These are phyloP conservation scores for Thinopyrum elongatum DNA, from an alignment of 176 grass and related monocot genomes.

Conservation along the genomic window DNA sequence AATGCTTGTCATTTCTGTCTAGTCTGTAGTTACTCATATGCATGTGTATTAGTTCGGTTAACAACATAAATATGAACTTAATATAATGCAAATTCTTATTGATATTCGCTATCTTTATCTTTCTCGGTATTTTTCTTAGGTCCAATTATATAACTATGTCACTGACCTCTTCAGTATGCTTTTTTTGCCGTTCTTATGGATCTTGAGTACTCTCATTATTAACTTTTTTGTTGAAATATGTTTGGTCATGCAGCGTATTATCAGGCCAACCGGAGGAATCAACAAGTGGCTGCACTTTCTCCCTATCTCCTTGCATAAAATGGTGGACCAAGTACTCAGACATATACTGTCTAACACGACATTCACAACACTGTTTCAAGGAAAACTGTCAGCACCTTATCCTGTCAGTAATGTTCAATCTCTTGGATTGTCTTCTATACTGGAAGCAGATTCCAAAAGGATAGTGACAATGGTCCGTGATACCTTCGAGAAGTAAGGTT, in stretches of 20 bases:
- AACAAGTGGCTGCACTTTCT: conserved; percentile 86
- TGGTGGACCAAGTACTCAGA: conserved; percentile 54
- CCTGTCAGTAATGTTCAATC: conserved; percentile 32
- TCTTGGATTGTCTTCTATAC: conserved; percentile 60
- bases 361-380: conserved; percentile 42
- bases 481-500: conserved; percentile 88
- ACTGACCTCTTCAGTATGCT: neutral
- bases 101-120: neutral
- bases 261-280: conserved; percentile 83
- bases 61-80: neutral
- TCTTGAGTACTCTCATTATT: conserved; percentile 1
- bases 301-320: conserved; percentile 66
- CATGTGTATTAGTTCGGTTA: neutral
- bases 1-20: neutral
- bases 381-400: conserved; percentile 41
- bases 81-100: neutral
- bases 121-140: neutral
- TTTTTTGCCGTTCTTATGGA: neutral
- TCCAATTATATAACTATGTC: neutral
- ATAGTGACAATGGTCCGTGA: conserved; percentile 58
- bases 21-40: neutral
- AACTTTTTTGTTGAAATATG: neutral
- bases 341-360: conserved; percentile 51
- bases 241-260: conserved; percentile 48
- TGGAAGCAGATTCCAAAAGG: conserved; percentile 73